Conservation (phyloP, 2,329 filamentous ascomycete species). For the Aspergillus nomiae region DNA sequence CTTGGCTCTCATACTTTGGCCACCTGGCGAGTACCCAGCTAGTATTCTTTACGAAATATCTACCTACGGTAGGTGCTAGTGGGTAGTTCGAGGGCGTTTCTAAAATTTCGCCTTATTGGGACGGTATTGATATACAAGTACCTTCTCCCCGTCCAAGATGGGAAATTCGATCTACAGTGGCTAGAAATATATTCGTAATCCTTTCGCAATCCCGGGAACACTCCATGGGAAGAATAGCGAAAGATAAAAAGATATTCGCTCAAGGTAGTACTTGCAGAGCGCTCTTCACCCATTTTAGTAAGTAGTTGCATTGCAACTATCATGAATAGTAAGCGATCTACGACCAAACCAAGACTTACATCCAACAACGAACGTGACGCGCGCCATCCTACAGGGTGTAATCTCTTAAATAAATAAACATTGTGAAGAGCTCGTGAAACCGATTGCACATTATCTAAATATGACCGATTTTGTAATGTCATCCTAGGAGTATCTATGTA, state of each 20-base stretch:
- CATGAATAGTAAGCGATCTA: too few species aligned
- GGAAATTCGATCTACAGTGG: not conserved
- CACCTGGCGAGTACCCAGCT: not conserved
- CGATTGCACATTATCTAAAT: constrained; percentile 4
- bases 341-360: too few species aligned
- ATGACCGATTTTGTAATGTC: constrained; percentile 20
- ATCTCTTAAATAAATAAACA: not conserved
- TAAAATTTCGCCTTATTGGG: not conserved
- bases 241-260: not conserved
- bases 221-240: not conserved
- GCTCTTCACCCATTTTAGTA: too few species aligned
- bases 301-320: too few species aligned
- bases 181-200: not conserved
- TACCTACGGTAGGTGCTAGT: not conserved
- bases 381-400: not conserved
- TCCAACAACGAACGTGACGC: not conserved
- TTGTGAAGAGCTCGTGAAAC: not conserved
- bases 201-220: not conserved
- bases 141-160: not conserved
- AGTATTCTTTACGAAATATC: not conserved
- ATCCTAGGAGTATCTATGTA: constrained; percentile 17
- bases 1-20: not conserved
- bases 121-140: not conserved
- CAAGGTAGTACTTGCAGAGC: not conserved
- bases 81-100: not conserved